Base-by-base conservation (phyloP, 306 rosid genomes). In the Cucumis hystrix region DNA sequence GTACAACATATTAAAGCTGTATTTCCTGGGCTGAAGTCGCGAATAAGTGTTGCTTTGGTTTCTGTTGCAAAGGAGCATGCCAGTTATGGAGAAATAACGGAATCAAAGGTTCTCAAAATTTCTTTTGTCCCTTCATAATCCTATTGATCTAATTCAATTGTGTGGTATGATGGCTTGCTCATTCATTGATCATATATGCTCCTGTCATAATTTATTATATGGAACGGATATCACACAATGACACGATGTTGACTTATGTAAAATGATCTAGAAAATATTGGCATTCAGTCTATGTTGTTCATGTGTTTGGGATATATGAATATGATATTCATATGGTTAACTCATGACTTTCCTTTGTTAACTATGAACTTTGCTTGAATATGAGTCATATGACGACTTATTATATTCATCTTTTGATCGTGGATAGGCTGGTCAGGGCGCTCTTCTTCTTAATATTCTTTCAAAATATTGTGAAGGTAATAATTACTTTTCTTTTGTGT, bases 51-150 rank as follows among this genome's bases (percentile, higher is more conserved):
- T 75, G 86, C 94, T 23, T 76, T 96, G 43, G 91, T 92, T 59
- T 61, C 92, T 80, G 93, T 90, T 84, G 99, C 99, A 23, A 96
- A 96, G 88, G 98, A 96, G 86, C 96, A 91, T 59, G 92, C 92
- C 77, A 89, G 96, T 86, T 96, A 91, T 81, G 99, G 99, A 62
- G 99, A 92, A 81, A 91, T 96, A 84, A 88, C 96, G 0, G 99
- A 96, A 80, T 89, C 97, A 77, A 96, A 92, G 97, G 99, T 83
- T 65, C 74, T 76, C 57, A 41, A 33, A 16, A 16, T 30, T 47
- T 58, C 59, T 65, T 35, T 64, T 52, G 55, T 20, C 52, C 16
- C 18, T 43, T 62, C 23, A 61, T 49, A 21, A 43, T 20, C 56
- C 75, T 69, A 21, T 25, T 69, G 75, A 12, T 69, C 47, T 51